Evolutionary conservation across 1,284 basidiomycete species (phyloP).

Genomic region (Thelephora terrestris): DNA sequence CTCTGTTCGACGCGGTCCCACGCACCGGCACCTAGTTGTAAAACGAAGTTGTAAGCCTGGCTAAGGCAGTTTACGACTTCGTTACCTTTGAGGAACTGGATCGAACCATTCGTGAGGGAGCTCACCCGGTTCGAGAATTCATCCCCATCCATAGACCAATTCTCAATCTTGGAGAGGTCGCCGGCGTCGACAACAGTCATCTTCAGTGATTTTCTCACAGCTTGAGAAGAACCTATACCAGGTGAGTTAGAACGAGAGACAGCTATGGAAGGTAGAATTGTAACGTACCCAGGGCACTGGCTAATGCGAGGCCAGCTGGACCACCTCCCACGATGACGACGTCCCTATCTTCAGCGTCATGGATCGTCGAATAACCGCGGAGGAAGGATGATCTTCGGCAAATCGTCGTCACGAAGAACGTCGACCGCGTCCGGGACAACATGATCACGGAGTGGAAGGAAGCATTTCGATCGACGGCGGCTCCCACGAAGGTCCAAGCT

Average conservation of each 20-base stretch:
- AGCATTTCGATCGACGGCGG: no score
- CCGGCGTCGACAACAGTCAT: constrained; percentile 76
- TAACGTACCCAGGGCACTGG: constrained; percentile 70
- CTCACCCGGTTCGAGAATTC: constrained; percentile 83
- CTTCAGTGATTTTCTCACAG: constrained; percentile 37
- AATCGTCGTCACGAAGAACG: not conserved
- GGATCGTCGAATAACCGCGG: not conserved
- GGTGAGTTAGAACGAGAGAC: not conserved
- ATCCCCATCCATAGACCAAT: constrained; percentile 52
- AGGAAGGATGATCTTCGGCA: not conserved
- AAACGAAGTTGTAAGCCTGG: not conserved
- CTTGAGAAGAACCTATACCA: constrained; percentile 40
- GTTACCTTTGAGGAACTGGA: constrained; percentile 63
- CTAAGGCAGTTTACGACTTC: not conserved
- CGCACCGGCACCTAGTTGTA: constrained; percentile 61
- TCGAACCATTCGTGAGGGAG: constrained; percentile 81
- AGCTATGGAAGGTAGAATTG: not conserved
- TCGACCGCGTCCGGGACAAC: no score
- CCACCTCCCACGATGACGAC: constrained; percentile 93
- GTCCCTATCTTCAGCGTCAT: constrained; percentile 48
- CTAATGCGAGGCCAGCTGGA: constrained; percentile 84
- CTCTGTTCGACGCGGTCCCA: constrained; percentile 72
- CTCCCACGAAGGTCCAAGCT: no score
- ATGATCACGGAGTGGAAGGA: no score
- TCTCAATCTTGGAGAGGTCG: constrained; percentile 56